Evolutionary conservation across 257 asterid genomes (phyloP).

Genomic region (Knoxia roxburghii): DNA sequence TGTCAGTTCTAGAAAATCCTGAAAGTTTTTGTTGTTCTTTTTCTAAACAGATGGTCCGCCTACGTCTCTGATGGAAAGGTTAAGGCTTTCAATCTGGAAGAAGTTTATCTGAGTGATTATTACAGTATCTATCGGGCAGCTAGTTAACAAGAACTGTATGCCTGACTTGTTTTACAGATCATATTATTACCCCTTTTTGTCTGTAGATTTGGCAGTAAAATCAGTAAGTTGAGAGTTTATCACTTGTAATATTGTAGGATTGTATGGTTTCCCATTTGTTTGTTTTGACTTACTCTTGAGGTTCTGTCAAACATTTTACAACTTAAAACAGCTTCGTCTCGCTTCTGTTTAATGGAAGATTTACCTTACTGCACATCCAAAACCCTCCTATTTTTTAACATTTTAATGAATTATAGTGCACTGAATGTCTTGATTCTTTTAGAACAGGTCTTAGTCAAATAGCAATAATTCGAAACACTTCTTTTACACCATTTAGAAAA

Average conservation of each 20-base stretch:
- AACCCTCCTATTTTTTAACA: no score
- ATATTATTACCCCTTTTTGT: neutral
- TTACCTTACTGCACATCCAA: neutral
- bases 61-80: slow-evolving; percentile 80
- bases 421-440: no score
- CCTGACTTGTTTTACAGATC: neutral
- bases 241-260: neutral
- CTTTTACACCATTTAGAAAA: no score
- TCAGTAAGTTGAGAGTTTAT: neutral
- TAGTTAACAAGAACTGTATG: slow-evolving; percentile 2
- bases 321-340: no score
- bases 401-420: no score
- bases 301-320: neutral
- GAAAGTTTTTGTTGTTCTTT: neutral
- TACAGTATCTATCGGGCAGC: no score
- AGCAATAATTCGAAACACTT: no score
- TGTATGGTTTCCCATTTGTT: slow-evolving; percentile 2
- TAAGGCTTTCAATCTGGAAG: slow-evolving; percentile 74
- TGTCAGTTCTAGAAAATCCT: neutral
- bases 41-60: slow-evolving; percentile 79
- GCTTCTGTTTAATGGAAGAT: neutral
- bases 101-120: slow-evolving; percentile 56
- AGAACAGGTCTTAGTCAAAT: no score
- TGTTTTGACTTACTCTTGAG: neutral
- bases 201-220: neutral